Evolutionary conservation across 345 rosid species (phyloP), one percentile per base, ranked within the genome.

Genomic region (Theobroma cacao): DNA sequence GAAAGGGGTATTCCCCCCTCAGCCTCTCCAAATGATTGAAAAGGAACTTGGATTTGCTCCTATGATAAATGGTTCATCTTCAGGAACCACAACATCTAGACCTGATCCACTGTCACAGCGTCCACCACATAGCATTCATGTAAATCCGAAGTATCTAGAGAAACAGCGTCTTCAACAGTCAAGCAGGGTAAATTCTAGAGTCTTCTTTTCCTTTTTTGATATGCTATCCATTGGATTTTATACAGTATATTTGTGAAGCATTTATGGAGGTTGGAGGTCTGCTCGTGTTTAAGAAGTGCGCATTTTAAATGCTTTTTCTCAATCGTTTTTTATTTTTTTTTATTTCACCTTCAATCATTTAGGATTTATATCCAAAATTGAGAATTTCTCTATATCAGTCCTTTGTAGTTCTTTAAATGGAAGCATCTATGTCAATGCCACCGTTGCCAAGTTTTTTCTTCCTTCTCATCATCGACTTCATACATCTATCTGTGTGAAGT

Each of bases 71-170:
- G 93, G 92, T 79, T 89, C 98, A 62, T 86, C 97, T 31, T 71
- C 90, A 33, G 89, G 86, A 69, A 80, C 81, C 60, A 60, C 89
- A 78, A 78, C 90, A 79, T 85, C 92, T 47, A 88, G 94, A 80
- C 76, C 87, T 34, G 98, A 94, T 75, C 75, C 93, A 43, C 92
- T 86, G 65, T 87, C 95, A 52, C 97, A 86, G 77, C 93, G 89
- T 17, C 93, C 96, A 55, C 87, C 89, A 10, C 91, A 92, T 82
- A 93, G 98, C 93, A 94, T 97, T 81, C 99, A 97, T 79, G 94
- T 97, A 78, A 97, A 97, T 81, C 99, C 99, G 52, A 94, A 97
- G 86, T 94, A 94, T 83, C 86, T 97, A 71, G 98, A 96, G 85
- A 89, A 91, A 76, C 99, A 96, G 85, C 94, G 91, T 45, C 89